Base-by-base conservation (phyloP, 441 rosid genomes). In the Syzygium malaccense region DNA sequence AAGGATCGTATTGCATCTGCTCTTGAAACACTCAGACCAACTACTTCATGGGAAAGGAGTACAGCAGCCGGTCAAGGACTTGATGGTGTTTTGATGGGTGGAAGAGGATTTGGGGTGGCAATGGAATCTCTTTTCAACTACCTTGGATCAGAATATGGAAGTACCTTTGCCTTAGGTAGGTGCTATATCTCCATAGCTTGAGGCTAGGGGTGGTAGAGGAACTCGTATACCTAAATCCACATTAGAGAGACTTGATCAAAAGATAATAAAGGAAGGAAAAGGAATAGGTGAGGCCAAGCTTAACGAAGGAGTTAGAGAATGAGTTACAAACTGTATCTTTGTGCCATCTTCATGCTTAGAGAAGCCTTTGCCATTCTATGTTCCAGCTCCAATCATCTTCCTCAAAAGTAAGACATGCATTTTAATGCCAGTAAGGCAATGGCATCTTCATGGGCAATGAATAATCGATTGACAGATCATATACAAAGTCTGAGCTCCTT, bases 1-100 rank as follows among this genome's bases (percentile, higher is more conserved):
- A 98, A 98, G 93, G 99, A 97, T 85, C 96, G 95, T 87, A 96
- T 98, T 88, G 94, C 99, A 78, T 93, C 96, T 91, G 98, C 99
- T 49, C 96, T 97, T 89, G 99, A 97, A 93, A 97, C 98, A 48
- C 98, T 98, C 48, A 95, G 98, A 90, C 99, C 99, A 86, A 95
- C 96, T 88, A 96, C 96, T 91, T 95, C 99, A 66, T 98, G 99
- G 99, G 99, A 96, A 92, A 96, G 99, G 93, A 94, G 96, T 78
- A 86, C 98, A 45, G 98, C 95, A 89, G 95, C 95, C 85, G 95
- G 96, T 88, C 99, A 96, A 93, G 97, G 96, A 85, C 71, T 97
- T 55, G 99, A 97, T 89, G 96, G 99, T 79, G 96, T 97, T 88
- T 91, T 96, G 92, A 93, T 98, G 97, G 99, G 99, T 68, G 99